These are phyloP conservation scores for Penicillium lagena DNA, from an alignment of 495 filamentous ascomycete species.

Conservation along the genomic window DNA sequence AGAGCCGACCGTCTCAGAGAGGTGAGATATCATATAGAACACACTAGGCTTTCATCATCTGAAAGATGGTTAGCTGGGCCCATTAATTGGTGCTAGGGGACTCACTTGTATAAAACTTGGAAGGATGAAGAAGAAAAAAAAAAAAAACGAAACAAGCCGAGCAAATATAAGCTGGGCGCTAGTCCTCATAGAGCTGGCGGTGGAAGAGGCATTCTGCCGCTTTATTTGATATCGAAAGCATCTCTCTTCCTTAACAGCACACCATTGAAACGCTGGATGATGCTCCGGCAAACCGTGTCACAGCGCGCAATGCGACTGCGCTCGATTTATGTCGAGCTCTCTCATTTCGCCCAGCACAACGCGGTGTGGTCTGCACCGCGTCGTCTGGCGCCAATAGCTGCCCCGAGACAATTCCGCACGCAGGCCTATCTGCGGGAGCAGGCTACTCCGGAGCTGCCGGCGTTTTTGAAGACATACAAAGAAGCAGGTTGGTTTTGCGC, in stretches of 20 bases:
- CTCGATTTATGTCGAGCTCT: slow-evolving; percentile 35
- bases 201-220: neutral
- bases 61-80: slow-evolving; percentile 36
- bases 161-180: slow-evolving; percentile 19
- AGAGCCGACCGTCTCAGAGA: slow-evolving; percentile 68
- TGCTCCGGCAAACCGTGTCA: too few relatives aligned
- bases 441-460: slow-evolving; percentile 9
- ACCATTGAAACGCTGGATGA: too few relatives aligned
- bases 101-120: slow-evolving; percentile 95
- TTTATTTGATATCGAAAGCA: neutral
- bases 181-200: slow-evolving; percentile 21
- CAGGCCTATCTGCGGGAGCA: slow-evolving; percentile 17
- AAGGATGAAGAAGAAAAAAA: slow-evolving; percentile 78
- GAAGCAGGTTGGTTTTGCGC: slow-evolving; percentile 32
- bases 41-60: slow-evolving; percentile 99
- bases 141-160: slow-evolving; percentile 21
- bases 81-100: slow-evolving; percentile 11
- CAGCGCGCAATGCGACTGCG: slow-evolving; percentile 17
- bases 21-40: slow-evolving; percentile 76
- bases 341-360: slow-evolving; percentile 25
- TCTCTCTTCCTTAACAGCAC: too few relatives aligned
- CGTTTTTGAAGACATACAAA: slow-evolving; percentile 42
- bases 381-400: neutral
- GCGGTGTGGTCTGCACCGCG: slow-evolving; percentile 6
- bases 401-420: slow-evolving; percentile 20